Conservation (phyloP, 2,329 filamentous ascomycete genomes). For the Apiospora malaysiana region DNA sequence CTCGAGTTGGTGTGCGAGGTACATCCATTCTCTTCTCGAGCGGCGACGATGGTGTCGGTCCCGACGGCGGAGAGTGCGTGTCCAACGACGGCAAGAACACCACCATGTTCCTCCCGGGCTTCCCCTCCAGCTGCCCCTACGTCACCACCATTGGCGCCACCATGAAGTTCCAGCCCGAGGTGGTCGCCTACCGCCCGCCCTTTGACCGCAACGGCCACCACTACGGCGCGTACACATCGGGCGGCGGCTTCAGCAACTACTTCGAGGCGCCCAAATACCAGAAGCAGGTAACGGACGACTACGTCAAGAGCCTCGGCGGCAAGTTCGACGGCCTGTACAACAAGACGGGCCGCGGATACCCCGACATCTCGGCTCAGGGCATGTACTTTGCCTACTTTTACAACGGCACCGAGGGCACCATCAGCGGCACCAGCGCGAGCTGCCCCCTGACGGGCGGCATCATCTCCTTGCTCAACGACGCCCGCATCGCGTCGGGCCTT, state of each 20-base stretch:
- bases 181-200: slow-evolving; percentile 38
- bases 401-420: slow-evolving; percentile 40
- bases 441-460: slow-evolving; percentile 68
- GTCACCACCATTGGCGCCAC: slow-evolving; percentile 37
- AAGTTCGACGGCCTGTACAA: slow-evolving; percentile 53
- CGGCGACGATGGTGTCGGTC: slow-evolving; percentile 54
- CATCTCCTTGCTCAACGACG: slow-evolving; percentile 69
- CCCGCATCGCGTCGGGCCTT: slow-evolving; percentile 60
- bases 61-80: slow-evolving; percentile 53
- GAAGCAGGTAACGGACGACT: slow-evolving; percentile 53
- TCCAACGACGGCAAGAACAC: slow-evolving; percentile 59
- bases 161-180: slow-evolving; percentile 46
- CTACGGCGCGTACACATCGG: slow-evolving; percentile 45
- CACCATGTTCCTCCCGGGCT: slow-evolving; percentile 53
- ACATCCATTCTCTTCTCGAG: slow-evolving; percentile 66
- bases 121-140: slow-evolving; percentile 54
- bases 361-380: slow-evolving; percentile 65
- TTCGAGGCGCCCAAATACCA: slow-evolving; percentile 51
- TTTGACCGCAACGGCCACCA: slow-evolving; percentile 32
- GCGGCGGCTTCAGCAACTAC: slow-evolving; percentile 55
- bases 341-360: slow-evolving; percentile 60
- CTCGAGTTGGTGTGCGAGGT: slow-evolving; percentile 68
- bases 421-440: slow-evolving; percentile 56
- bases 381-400: slow-evolving; percentile 38
- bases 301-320: slow-evolving; percentile 34